These are phyloP conservation scores for Cytospora piceae DNA, from an alignment of 2,329 filamentous ascomycete species.

Conservation along the genomic window DNA sequence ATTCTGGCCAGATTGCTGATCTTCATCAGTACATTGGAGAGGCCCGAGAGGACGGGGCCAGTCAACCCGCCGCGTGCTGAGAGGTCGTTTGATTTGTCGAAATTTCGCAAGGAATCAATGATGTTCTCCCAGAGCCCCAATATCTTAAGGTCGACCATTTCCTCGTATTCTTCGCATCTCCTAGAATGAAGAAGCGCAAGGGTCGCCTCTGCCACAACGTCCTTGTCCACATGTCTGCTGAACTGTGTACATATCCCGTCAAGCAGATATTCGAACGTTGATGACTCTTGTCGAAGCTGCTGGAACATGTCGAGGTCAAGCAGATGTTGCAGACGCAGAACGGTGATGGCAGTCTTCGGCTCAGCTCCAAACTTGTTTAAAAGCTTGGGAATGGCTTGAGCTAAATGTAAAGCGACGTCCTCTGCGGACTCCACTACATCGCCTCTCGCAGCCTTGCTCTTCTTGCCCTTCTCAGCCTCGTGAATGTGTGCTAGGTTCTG, in stretches of 20 bases:
- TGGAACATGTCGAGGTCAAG: conserved; percentile 88
- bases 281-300: conserved; percentile 83
- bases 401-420: conserved; percentile 76
- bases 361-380: conserved; percentile 93
- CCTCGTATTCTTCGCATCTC: conserved; percentile 84
- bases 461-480: conserved; percentile 66
- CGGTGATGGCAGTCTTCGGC: conserved; percentile 81
- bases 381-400: conserved; percentile 78
- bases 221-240: conserved; percentile 84
- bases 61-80: conserved; percentile 70
- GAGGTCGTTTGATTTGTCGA: conserved; percentile 74
- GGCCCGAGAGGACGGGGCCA: conserved; percentile 65
- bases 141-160: conserved; percentile 80
- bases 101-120: conserved; percentile 70
- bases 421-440: conserved; percentile 75
- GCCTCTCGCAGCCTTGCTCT: conserved; percentile 58
- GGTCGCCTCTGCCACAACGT: conserved; percentile 82
- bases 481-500: conserved; percentile 67
- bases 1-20: conserved; percentile 81
- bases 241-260: conserved; percentile 96
- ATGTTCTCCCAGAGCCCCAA: conserved; percentile 85
- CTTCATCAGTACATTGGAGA: conserved; percentile 76
- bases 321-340: conserved; percentile 82
- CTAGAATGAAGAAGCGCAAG: conserved; percentile 82
- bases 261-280: conserved; percentile 77